Evolutionary conservation across 495 filamentous ascomycete genomes (phyloP), one percentile per base, ranked within the genome.

Genomic region (Pseudotulostoma volvatum): DNA sequence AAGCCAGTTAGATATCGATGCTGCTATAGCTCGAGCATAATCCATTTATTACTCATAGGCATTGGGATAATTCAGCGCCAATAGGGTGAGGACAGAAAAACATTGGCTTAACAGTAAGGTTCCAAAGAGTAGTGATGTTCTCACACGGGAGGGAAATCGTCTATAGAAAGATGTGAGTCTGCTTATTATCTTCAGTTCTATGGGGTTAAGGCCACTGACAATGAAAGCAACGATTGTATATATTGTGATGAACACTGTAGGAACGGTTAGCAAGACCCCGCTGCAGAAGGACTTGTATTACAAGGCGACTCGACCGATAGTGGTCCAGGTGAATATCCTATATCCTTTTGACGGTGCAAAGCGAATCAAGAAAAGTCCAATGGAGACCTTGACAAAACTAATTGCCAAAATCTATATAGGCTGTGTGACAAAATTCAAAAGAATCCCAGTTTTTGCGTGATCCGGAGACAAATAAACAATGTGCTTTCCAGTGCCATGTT

Each of bases 351-450:
- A 47, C 5, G 50, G 42, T 13, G 58, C 52, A 33, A 68, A 53
- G 1, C 66, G 59, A 34, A 67, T 34, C 16, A 70, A 43, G 40
- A 68, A 66, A 14, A 68, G 41, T 1, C 61, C 64, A 36, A 68
- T 57, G 28, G 60, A 61, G 31, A 67, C 38, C 45, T 71, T 71
- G 17, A 63, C 60, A 15, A 64, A 34, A 9, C 55, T 52, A 25
- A 69, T 60, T 0, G 45, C 56, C 43, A 55, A 55, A 4, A 67
- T 47, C 30, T 53, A 64, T 14, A 70, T 46, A 1, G 49, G 52
- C 36, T 66, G 61, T 1, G 53, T 56, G 21, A 60, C 53, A 25
- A 66, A 65, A 38, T 68, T 70, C 34, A 67, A 43, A 36, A 63
- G 58, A 32, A 61, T 44, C 2, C 58, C 50, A 9, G 57, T 53